Conservation (phyloP, 2,329 filamentous ascomycete species). For the Diplodia corticola region DNA sequence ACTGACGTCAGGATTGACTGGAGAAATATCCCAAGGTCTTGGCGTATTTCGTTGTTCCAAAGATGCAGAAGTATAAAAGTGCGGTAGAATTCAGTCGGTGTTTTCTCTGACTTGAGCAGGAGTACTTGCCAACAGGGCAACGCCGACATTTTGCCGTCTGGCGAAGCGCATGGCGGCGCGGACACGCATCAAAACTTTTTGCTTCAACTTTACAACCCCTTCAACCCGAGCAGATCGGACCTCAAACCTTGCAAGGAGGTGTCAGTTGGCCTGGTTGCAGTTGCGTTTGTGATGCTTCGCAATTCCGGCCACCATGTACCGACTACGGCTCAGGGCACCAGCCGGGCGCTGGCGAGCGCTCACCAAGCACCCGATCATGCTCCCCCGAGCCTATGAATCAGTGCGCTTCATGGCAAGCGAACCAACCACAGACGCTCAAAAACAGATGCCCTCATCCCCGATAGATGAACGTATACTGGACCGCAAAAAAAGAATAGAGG, state of each 20-base stretch:
- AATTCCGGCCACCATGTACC: background rate
- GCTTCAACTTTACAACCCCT: background rate
- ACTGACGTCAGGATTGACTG: conserved; percentile 43
- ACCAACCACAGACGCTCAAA: background rate
- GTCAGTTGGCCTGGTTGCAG: background rate
- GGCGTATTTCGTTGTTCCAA: too few species aligned
- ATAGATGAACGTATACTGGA: too few species aligned
- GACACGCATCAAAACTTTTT: background rate
- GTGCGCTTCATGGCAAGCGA: background rate
- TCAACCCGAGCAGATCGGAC: background rate
- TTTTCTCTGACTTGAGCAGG: too few species aligned
- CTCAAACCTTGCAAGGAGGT: too few species aligned
- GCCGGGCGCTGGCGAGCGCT: background rate
- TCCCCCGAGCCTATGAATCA: background rate
- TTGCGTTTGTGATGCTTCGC: background rate
- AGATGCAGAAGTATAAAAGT: too few species aligned
- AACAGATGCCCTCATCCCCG: too few species aligned
- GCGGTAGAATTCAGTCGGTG: too few species aligned
- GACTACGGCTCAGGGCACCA: background rate
- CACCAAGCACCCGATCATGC: too few species aligned
- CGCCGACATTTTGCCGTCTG: background rate
- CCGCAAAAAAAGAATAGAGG: too few species aligned
- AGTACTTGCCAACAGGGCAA: too few species aligned
- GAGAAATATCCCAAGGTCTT: conserved; percentile 41
- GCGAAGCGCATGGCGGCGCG: background rate